Evolutionary conservation across 139 green algal genomes (phyloP).

Genomic region (Gonium pectorale): DNA sequence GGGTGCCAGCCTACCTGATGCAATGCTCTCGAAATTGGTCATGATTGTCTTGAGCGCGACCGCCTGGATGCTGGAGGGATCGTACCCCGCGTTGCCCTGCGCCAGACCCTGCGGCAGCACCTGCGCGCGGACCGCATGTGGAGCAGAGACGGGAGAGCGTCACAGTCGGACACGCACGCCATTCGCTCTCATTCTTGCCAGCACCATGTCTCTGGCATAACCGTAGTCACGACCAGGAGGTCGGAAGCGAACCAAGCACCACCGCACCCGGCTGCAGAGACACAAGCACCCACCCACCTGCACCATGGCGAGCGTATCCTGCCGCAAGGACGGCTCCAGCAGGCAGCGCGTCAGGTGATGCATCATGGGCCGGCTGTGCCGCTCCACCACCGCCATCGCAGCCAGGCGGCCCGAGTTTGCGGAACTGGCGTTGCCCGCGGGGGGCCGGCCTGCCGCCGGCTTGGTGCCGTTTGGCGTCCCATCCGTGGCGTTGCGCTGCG

Average conservation of each 20-base stretch:
- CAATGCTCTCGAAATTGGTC: conserved; percentile 39
- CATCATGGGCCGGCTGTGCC: conserved; percentile 40
- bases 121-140: neutral
- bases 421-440: conserved; percentile 4
- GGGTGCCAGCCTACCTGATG: conserved; percentile 14
- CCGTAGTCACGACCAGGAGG: too few relatives aligned
- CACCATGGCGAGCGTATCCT: conserved; percentile 7
- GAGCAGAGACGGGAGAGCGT: neutral
- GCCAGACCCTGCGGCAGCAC: conserved; percentile 20
- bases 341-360: conserved; percentile 25
- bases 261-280: too few relatives aligned
- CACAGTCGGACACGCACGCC: too few relatives aligned
- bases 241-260: too few relatives aligned
- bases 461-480: neutral
- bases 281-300: conserved; percentile 29
- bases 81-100: conserved; percentile 24
- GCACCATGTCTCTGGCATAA: too few relatives aligned
- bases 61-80: conserved; percentile 21
- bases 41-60: conserved; percentile 43
- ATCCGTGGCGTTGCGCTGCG: neutral
- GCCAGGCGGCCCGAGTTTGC: neutral
- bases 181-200: too few relatives aligned
- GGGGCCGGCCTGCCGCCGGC: neutral
- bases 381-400: conserved; percentile 31
- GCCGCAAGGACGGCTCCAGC: conserved; percentile 34